phyloP scores from a whole-genome alignment of 352 stramenopile genomes.

The Pseudoperonospora humuli region DNA sequence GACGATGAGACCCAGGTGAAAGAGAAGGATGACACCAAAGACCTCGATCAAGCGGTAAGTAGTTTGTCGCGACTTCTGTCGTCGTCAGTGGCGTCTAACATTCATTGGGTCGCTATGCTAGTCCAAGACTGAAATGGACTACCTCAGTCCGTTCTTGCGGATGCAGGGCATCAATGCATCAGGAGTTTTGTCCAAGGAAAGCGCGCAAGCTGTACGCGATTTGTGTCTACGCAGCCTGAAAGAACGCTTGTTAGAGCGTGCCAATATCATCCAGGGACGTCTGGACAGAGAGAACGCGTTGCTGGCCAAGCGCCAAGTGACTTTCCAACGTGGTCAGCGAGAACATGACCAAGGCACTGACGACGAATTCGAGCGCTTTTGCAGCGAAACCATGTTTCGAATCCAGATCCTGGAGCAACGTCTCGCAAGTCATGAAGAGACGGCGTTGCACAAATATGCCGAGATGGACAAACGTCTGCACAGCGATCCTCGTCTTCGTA shows the following conservation, averaged over 20 bases:
- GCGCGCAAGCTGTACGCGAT: constrained; percentile 82
- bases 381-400: constrained; percentile 92
- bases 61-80: too few species aligned
- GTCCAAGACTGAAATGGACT: too few species aligned
- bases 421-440: constrained; percentile 88
- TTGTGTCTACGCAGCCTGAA: constrained; percentile 90
- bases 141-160: constrained; percentile 93
- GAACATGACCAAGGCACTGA: constrained; percentile 88
- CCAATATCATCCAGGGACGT: constrained; percentile 91
- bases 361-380: constrained; percentile 92
- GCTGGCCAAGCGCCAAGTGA: constrained; percentile 87
- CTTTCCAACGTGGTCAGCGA: constrained; percentile 88
- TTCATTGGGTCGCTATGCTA: too few species aligned
- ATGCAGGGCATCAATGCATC: constrained; percentile 65
- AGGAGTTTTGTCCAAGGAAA: constrained; percentile 62
- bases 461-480: constrained; percentile 90
- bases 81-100: too few species aligned
- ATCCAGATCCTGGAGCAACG: constrained; percentile 94
- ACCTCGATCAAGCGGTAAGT: too few species aligned
- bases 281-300: constrained; percentile 90
- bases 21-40: too few species aligned
- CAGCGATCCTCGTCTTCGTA: constrained; percentile 69
- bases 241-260: constrained; percentile 88
- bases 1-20: too few species aligned
- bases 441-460: constrained; percentile 89